Evolutionary conservation across 306 rosid species (phyloP), one percentile per base, ranked within the genome.

Genomic region (Trifolium dubium): DNA sequence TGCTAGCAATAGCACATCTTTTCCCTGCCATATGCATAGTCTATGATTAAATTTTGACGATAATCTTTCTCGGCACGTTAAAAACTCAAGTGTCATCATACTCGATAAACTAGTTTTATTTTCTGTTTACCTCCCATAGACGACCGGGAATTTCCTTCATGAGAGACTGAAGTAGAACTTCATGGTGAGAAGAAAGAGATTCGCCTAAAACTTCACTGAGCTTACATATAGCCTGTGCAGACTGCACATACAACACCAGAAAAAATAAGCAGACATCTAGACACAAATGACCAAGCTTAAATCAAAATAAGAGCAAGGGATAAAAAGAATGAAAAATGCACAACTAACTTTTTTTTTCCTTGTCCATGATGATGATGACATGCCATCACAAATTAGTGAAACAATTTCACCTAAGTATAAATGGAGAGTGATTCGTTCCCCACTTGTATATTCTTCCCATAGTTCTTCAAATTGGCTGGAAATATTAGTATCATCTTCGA

Each of bases 361-460:
- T 75, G 92, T 61, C 98, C 96, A 94, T 19, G 97, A 91, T 7
- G 98, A 91, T 58, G 92, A 88, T 68, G 87, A 81, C 79, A 93
- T 81, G 81, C 92, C 79, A 64, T 88, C 90, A 77, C 90, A 83
- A 64, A 93, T 85, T 32, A 89, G 92, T 23, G 92, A 84, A 67
- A 91, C 94, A 83, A 91, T 86, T 89, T 93, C 97, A 41, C 82
- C 91, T 31, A 88, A 64, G 84, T 94, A 94, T 62, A 94, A 77
- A 31, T 88, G 94, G 74, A 94, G 96, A 64, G 97, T 87, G 79
- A 87, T 74, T n/a, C 89, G 90, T 66, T 94, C 98, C 37, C 96
- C 91, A 76, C 98, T 94, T 39, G 96, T 88, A 84, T 84, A 88
- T 86, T 91, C 97, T 87, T 94, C 96, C 98, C 98, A 94, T 78